Evolutionary conservation across 1,139 yeast genomes (phyloP), one percentile per base, ranked within the genome.

Genomic region (Debaryomyces subglobosus): DNA sequence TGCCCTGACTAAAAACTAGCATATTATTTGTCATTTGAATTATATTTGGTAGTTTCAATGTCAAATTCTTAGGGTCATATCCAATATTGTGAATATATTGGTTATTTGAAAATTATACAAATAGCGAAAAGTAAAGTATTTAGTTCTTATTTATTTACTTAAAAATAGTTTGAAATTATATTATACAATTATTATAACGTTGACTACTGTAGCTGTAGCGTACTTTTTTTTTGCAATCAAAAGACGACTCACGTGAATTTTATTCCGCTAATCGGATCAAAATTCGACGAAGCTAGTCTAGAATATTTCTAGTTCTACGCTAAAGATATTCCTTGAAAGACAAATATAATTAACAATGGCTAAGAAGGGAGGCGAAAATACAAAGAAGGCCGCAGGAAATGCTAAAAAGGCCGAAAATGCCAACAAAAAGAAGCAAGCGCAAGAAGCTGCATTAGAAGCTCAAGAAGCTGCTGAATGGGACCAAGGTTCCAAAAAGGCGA

Each of bases 381-480:
- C 82, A 23, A 82, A 82, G 65, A 84, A 84, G 64, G 89, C 81
- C 0, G 84, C 85, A 4, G 91, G 90, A 13, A 81, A 85, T 56
- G 89, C 90, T 45, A 79, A 75, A 62, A 87, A 84, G 74, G 89
- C 86, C 7, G 92, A 81, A 40, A 75, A 74, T 25, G 89, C 89
- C 34, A 79, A 76, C 60, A 81, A 79, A 63, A 84, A 85, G 69
- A 74, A 77, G 46, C 80, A 77, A 44, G 89, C 78, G 7, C 81
- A 78, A 37, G 74, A 67, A 2, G 77, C 73, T 7, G 72, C 68
- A 13, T 68, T 65, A 5, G 85, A 74, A 49, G 80, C 79, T 3
- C 81, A 69, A 3, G 94, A 86, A 62, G 84, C 84, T 16, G 71
- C 78, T 10, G 74, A 81, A 52, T 89, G 96, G 96, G 81, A 78